Evolutionary conservation across 129 eudicot species (phyloP).

Genomic region (Centella asiatica): DNA sequence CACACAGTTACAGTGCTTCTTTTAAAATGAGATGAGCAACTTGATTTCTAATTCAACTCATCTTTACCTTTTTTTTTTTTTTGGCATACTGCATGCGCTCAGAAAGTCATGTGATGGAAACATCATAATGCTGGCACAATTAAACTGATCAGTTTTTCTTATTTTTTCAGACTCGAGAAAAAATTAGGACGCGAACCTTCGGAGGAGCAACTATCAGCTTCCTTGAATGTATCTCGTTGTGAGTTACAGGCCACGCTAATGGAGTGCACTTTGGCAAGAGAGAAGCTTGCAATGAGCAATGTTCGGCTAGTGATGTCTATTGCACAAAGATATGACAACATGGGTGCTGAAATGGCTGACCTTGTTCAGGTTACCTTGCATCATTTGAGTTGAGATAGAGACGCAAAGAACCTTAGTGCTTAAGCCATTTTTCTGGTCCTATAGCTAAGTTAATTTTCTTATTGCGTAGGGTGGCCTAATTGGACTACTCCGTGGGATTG

Average conservation of each 20-base stretch:
- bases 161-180: constrained; percentile 55
- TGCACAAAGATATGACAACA: constrained; percentile 85
- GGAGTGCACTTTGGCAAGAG: constrained; percentile 90
- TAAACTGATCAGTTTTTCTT: not conserved
- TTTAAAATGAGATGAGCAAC: no score
- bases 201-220: constrained; percentile 77
- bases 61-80: no score
- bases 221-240: constrained; percentile 53
- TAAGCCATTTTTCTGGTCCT: not conserved
- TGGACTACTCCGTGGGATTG: constrained; percentile 91
- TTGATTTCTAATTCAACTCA: no score
- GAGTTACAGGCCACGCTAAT: constrained; percentile 59
- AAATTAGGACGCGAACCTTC: constrained; percentile 79
- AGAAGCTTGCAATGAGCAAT: constrained; percentile 87
- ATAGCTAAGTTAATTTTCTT: constrained; percentile 1
- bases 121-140: not conserved
- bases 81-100: not conserved
- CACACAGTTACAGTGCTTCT: no score
- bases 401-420: constrained; percentile 1
- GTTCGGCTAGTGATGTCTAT: constrained; percentile 93
- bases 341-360: constrained; percentile 96
- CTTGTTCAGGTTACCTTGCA: constrained; percentile 64
- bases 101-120: not conserved
- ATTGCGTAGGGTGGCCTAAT: constrained; percentile 76
- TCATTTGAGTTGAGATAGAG: constrained; percentile 5